These are phyloP conservation scores for Theobroma grandiflorum DNA, from an alignment of 441 rosid genomes.

Conservation along the genomic window DNA sequence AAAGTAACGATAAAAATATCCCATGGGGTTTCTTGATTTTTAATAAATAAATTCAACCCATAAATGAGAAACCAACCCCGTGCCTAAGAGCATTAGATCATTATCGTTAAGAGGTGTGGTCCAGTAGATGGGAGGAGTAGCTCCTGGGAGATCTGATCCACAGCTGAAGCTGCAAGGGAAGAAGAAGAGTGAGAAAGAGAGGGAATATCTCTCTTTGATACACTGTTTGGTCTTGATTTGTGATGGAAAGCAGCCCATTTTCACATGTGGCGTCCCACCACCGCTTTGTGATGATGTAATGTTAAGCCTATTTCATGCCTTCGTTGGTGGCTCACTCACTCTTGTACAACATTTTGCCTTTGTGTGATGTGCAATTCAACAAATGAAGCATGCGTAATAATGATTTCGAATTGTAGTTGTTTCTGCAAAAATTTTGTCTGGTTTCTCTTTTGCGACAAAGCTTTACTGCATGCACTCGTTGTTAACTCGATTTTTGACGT, in stretches of 20 bases:
- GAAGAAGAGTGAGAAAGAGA: not conserved
- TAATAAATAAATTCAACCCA: too few species aligned
- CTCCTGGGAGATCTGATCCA: not conserved
- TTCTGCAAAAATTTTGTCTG: not conserved
- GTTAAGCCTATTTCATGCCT: too few species aligned
- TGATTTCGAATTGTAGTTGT: not conserved
- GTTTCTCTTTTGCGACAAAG: not conserved
- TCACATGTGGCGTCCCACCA: conserved; percentile 3
- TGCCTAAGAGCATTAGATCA: not conserved
- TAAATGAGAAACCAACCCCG: not conserved
- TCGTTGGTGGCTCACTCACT: not conserved
- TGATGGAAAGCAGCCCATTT: not conserved
- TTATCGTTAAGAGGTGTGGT: not conserved
- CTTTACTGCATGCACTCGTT: not conserved
- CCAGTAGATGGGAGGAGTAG: not conserved
- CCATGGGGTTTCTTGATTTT: not conserved
- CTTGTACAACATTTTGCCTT: not conserved
- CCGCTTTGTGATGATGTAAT: not conserved
- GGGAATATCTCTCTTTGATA: not conserved
- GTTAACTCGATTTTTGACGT: not conserved
- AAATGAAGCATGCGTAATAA: not conserved
- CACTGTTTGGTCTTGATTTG: not conserved
- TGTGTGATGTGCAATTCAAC: not conserved
- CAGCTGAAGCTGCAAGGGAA: not conserved
- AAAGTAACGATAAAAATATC: not conserved